Base-by-base conservation (phyloP, 2,329 filamentous ascomycete genomes). In the Hirsutella rhossiliensis region DNA sequence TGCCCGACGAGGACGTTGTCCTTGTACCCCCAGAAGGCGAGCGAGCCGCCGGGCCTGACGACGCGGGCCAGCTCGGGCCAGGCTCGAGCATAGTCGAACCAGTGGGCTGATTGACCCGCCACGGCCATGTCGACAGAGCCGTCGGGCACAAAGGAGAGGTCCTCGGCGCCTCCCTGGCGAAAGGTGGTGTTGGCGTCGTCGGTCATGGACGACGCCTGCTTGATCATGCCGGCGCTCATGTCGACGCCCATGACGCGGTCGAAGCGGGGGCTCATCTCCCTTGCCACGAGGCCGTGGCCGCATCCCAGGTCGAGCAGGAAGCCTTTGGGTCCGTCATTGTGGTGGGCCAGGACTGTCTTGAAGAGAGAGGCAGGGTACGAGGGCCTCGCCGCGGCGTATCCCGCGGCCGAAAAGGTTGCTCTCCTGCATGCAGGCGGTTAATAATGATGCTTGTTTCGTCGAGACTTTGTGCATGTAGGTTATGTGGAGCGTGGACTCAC, bases 11-110 rank as follows among this genome's bases (percentile, higher is more conserved):
- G 68, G 30, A 78, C 64, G 53, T 75, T 77, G 58, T 83, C 79
- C 53, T 76, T 78, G 58, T 83, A 83, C 2, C 77, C 78, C 75
- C 73, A 82, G 55, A 80, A 78, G 0, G 77, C 77, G n/a, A 83
- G 52, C 1, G 74, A 76, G 15, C 77, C 78, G 13, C 73, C 73
- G 2, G 59, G 56, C 41, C 71, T 66, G 36, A 81, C 60, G 8
- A 78, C 69, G 12, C 75, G 66, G 11, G 62, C 62, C 45, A 82
- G 56, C 52, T 76, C 71, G 0, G 67, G 67, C 73, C 76, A 83
- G 3, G 72, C 66, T 34, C 62, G 65, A 8, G 48, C 36, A 53
- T 75, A 76, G 55, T 82, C 69, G 56, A 84, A 84, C 79, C 79
- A 84, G 56, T 84, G 80, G 36, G 78, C 76, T 8, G 78, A 70